phyloP scores from a whole-genome alignment of 352 stramenopile genomes.

The Pythium phragmiticola region DNA sequence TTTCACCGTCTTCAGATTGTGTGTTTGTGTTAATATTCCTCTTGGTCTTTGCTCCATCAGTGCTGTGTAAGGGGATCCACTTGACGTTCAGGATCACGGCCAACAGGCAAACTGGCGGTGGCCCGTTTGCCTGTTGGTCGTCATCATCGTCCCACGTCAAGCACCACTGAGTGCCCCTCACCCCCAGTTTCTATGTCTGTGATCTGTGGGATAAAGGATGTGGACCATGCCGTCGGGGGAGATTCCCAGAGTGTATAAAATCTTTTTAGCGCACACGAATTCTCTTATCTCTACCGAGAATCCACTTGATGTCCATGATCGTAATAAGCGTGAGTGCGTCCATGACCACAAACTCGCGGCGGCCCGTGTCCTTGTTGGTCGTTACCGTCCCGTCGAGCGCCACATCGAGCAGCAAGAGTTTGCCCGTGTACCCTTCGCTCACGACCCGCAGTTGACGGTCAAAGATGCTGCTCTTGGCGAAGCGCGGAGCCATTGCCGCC shows the following conservation, averaged over 20 bases:
- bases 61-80: neutral
- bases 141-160: slow-evolving; percentile 9
- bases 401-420: slow-evolving; percentile 42
- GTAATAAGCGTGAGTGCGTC: slow-evolving; percentile 50
- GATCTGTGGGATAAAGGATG: no score
- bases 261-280: slow-evolving; percentile 9
- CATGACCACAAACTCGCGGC: slow-evolving; percentile 37
- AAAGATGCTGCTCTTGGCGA: slow-evolving; percentile 41
- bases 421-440: slow-evolving; percentile 35
- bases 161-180: no score
- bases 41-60: no score
- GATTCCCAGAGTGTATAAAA: no score
- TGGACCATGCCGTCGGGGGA: no score
- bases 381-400: slow-evolving; percentile 29
- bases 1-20: no score
- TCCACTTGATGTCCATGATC: slow-evolving; percentile 56
- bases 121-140: slow-evolving; percentile 30
- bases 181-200: no score
- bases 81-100: slow-evolving; percentile 18
- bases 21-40: no score
- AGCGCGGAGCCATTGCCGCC: no score
- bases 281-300: slow-evolving; percentile 34
- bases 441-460: slow-evolving; percentile 36
- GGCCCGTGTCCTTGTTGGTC: slow-evolving; percentile 29
- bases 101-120: slow-evolving; percentile 46